Evolutionary conservation across 495 filamentous ascomycete genomes (phyloP).

Genomic region (Penicillium robsamsonii): DNA sequence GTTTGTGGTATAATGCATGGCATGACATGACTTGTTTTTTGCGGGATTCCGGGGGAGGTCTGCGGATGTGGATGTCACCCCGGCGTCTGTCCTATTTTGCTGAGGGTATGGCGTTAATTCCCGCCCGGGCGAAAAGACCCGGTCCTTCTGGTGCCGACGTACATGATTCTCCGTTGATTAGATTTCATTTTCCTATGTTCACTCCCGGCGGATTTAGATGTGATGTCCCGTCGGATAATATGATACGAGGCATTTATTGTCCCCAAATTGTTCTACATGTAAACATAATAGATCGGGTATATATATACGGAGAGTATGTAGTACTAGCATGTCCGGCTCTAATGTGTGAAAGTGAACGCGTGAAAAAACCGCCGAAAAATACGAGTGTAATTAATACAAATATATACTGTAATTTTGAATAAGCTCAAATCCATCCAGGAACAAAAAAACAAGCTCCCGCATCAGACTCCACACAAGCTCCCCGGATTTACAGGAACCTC

Average conservation of each 20-base stretch:
- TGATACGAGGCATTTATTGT: slow-evolving; percentile 22
- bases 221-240: slow-evolving; percentile 37
- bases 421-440: slow-evolving; percentile 6
- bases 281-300: neutral
- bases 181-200: slow-evolving; percentile 35
- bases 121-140: slow-evolving; percentile 32
- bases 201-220: slow-evolving; percentile 30
- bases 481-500: slow-evolving; percentile 22
- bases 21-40: slow-evolving; percentile 42
- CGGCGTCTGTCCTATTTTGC: slow-evolving; percentile 24
- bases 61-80: slow-evolving; percentile 11
- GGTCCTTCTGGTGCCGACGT: slow-evolving; percentile 32
- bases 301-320: no score
- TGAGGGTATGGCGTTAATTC: slow-evolving; percentile 36
- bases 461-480: slow-evolving; percentile 30
- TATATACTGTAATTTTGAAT: slow-evolving; percentile 13
- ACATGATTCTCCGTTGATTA: slow-evolving; percentile 29
- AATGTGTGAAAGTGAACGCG: neutral
- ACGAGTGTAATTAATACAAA: neutral
- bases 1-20: slow-evolving; percentile 48
- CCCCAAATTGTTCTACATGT: neutral
- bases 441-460: slow-evolving; percentile 6
- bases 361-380: neutral
- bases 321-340: neutral
- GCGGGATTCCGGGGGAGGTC: slow-evolving; percentile 20